Evolutionary conservation across 2,329 filamentous ascomycete species (phyloP).

Genomic region (Triangularia setosa): DNA sequence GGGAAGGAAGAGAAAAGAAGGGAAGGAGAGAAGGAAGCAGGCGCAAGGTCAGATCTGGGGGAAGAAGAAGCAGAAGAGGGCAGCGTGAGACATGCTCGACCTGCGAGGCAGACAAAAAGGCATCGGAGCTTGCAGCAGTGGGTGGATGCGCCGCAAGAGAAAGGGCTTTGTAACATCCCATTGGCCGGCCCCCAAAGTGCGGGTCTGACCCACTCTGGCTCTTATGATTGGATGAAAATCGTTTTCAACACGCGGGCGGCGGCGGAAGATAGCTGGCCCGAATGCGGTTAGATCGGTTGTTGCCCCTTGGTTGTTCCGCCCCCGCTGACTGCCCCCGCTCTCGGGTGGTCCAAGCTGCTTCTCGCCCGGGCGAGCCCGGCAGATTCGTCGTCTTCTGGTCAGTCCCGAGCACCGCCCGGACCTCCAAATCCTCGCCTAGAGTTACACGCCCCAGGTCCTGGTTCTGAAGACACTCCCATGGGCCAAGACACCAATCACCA

Average conservation of each 20-base stretch:
- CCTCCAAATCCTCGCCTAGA: background rate
- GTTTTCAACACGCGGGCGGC: conserved; percentile 13
- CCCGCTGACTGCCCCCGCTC: conserved; percentile 16
- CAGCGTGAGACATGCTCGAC: conserved; percentile 24
- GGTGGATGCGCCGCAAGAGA: conserved; percentile 18
- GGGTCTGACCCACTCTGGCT: background rate
- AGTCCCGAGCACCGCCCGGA: conserved; percentile 6
- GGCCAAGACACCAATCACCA: background rate
- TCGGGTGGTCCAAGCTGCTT: conserved; percentile 12
- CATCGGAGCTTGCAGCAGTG: conserved; percentile 20
- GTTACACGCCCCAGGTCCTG: background rate
- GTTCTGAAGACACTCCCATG: background rate
- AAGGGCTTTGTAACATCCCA: conserved; percentile 13
- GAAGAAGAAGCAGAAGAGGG: conserved; percentile 21
- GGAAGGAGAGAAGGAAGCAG: conserved; percentile 28
- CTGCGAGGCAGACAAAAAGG: conserved; percentile 27
- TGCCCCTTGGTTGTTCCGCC: conserved; percentile 20
- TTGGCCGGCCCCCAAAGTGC: conserved; percentile 18
- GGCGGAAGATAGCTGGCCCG: conserved; percentile 21
- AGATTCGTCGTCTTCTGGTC: conserved; percentile 6
- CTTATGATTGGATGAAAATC: conserved; percentile 11
- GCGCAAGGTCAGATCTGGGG: conserved; percentile 22
- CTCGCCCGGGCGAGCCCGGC: conserved; percentile 6
- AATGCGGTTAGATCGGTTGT: conserved; percentile 23
- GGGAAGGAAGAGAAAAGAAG: conserved; percentile 7